phyloP scores from a whole-genome alignment of 139 green algal genomes.

The Closterium sp. region DNA sequence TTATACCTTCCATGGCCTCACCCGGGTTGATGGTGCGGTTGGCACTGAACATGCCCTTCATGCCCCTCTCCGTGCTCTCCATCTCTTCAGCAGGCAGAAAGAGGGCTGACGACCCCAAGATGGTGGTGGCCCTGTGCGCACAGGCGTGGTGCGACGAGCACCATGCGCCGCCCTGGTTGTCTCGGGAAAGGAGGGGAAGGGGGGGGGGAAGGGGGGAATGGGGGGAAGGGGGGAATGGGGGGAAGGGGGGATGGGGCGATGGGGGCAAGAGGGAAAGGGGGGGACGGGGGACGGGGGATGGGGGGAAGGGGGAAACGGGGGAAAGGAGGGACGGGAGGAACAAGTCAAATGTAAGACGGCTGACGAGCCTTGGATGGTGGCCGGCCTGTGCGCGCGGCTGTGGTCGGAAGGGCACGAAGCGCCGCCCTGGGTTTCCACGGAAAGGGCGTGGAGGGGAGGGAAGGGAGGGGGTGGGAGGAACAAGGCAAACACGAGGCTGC shows the following conservation, averaged over 20 bases:
- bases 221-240: not conserved
- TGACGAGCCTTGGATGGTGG: too few species aligned
- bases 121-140: not conserved
- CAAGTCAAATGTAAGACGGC: too few species aligned
- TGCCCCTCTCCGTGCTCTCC: too few species aligned
- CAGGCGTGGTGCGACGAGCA: not conserved
- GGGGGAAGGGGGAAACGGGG: too few species aligned
- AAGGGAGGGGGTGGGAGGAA: too few species aligned
- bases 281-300: not conserved
- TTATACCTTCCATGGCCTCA: not conserved
- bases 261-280: not conserved
- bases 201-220: not conserved
- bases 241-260: not conserved
- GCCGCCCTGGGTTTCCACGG: too few species aligned
- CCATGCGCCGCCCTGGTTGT: not conserved
- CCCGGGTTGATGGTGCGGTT: not conserved
- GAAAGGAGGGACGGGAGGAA: too few species aligned
- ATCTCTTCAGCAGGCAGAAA: not conserved
- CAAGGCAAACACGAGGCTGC: too few species aligned
- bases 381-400: too few species aligned
- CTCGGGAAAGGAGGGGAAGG: not conserved
- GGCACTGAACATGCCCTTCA: not conserved
- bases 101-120: not conserved
- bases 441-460: too few species aligned
- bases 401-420: too few species aligned